phyloP scores from a whole-genome alignment of 164 flowering plant genomes.

The Nymphaea colorata region DNA sequence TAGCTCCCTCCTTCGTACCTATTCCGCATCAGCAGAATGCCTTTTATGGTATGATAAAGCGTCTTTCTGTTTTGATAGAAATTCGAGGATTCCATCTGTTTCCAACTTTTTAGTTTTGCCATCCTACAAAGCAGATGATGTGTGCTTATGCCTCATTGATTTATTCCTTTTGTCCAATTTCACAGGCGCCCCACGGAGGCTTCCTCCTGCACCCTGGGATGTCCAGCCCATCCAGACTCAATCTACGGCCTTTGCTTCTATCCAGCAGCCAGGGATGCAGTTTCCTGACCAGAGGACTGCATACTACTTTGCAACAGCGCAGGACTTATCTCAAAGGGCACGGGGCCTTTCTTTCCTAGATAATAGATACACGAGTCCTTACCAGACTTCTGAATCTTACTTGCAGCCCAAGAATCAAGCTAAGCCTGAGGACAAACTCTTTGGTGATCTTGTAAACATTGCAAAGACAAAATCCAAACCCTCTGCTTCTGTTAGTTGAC shows the following conservation, averaged over 20 bases:
- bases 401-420: slow-evolving; percentile 29
- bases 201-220: slow-evolving; percentile 99
- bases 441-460: slow-evolving; percentile 89
- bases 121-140: too few relatives aligned
- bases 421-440: slow-evolving; percentile 86
- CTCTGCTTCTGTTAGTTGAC: slow-evolving; percentile 11
- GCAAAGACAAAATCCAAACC: slow-evolving; percentile 62
- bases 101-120: too few relatives aligned
- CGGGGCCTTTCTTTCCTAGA: slow-evolving; percentile 57
- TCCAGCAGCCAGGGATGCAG: slow-evolving; percentile 26
- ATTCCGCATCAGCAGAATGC: slow-evolving; percentile 33
- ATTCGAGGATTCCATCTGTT: too few relatives aligned
- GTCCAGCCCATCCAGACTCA: slow-evolving; percentile 30
- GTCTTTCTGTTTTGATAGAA: too few relatives aligned
- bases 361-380: slow-evolving; percentile 25
- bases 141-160: too few relatives aligned
- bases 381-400: slow-evolving; percentile 27
- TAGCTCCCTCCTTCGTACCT: too few relatives aligned
- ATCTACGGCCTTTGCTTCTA: slow-evolving; percentile 43
- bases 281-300: slow-evolving; percentile 18
- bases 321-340: slow-evolving; percentile 36
- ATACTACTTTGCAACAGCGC: not conserved
- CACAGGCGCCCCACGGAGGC: slow-evolving; percentile 24
- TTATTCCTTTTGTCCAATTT: not conserved
- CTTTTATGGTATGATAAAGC: slow-evolving; percentile 11